Evolutionary conservation across 2,329 filamentous ascomycete species (phyloP).

Genomic region (Arthrobotrys iridis): DNA sequence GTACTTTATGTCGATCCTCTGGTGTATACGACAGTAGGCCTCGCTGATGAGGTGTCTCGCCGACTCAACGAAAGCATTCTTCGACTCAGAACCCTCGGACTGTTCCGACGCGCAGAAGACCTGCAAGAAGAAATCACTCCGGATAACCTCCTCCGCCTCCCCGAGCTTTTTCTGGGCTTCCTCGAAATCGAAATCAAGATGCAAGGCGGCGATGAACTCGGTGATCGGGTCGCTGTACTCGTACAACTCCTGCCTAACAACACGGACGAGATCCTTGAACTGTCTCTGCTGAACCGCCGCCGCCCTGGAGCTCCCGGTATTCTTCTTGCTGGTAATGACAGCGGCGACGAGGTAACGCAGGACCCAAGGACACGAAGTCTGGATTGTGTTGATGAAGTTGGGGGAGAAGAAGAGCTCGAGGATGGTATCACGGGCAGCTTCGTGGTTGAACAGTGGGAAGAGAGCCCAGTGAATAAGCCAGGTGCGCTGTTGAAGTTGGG

Average conservation of each 20-base stretch:
- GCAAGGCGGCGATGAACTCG: conserved; percentile 94
- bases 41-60: conserved; percentile 97
- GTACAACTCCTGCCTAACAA: conserved; percentile 96
- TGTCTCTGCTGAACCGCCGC: conserved; percentile 94
- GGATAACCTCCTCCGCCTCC: conserved; percentile 88
- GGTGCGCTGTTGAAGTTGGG: conserved; percentile 93
- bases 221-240: conserved; percentile 97
- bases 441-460: conserved; percentile 99
- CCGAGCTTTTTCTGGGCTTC: conserved; percentile 89
- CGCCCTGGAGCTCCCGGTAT: conserved; percentile 71
- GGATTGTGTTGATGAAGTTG: conserved; percentile 98
- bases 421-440: conserved; percentile 85
- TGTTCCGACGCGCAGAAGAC: conserved; percentile 1
- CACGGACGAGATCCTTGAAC: conserved; percentile 94
- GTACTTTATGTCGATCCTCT: conserved; percentile 93
- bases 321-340: conserved; percentile 90
- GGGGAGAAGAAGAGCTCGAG: conserved; percentile 97
- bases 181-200: conserved; percentile 96
- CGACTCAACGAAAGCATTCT: conserved; percentile 90
- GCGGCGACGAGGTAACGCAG: conserved; percentile 92
- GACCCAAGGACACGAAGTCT: conserved; percentile 96
- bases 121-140: conserved; percentile 91
- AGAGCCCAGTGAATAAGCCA: conserved; percentile 98
- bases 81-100: conserved; percentile 67
- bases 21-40: conserved; percentile 99